phyloP scores from a whole-genome alignment of 139 green algal genomes.

The Monoraphidium neglectum region DNA sequence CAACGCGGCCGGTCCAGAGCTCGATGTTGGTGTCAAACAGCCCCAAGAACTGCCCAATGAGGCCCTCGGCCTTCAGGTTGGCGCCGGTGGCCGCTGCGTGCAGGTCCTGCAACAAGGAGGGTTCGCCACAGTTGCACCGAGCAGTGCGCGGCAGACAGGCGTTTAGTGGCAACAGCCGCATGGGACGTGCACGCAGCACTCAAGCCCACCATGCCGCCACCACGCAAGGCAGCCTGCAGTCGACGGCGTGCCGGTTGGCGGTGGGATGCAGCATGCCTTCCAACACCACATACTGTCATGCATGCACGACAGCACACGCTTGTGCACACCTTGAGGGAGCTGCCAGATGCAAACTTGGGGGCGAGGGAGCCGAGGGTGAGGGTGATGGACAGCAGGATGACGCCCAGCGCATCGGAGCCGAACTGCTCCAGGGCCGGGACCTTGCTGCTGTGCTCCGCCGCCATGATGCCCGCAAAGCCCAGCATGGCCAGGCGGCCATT shows the following conservation, averaged over 20 bases:
- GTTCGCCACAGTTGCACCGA: too few relatives aligned
- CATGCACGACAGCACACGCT: too few relatives aligned
- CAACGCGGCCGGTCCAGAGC: conserved; percentile 52
- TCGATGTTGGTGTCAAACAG: conserved; percentile 54
- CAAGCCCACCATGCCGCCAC: too few relatives aligned
- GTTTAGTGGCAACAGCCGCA: too few relatives aligned
- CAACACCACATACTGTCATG: too few relatives aligned
- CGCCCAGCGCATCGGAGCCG: conserved; percentile 19
- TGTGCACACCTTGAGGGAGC: conserved; percentile 31
- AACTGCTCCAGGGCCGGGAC: conserved; percentile 48
- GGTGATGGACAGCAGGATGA: conserved; percentile 36
- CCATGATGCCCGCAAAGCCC: conserved; percentile 42
- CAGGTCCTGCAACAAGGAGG: conserved; percentile 38
- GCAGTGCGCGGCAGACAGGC: too few relatives aligned
- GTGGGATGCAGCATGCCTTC: too few relatives aligned
- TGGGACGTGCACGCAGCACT: too few relatives aligned
- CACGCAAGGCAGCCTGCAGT: too few relatives aligned
- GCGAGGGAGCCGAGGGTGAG: conserved; percentile 45
- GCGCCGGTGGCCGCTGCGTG: conserved; percentile 39
- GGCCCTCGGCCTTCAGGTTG: conserved; percentile 36
- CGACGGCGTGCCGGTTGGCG: too few relatives aligned
- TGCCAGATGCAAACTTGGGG: conserved; percentile 49
- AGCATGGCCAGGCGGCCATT: conserved; percentile 59
- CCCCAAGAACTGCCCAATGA: conserved; percentile 14
- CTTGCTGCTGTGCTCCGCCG: conserved; percentile 38